phyloP scores from a whole-genome alignment of 352 stramenopile species.

The Plasmopara viticola region DNA sequence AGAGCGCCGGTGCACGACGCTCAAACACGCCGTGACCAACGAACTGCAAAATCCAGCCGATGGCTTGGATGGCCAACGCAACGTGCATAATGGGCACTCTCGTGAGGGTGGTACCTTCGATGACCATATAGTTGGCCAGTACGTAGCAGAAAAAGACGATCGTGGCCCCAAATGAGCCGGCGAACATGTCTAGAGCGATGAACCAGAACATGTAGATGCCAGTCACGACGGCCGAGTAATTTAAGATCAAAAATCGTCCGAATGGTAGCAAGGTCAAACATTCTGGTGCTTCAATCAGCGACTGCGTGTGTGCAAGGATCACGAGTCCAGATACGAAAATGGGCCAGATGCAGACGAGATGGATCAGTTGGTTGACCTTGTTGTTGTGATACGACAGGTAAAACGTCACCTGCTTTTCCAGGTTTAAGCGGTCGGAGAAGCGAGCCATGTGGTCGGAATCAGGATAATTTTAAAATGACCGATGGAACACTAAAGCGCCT shows the following conservation, averaged over 20 bases:
- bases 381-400: slow-evolving; percentile 86
- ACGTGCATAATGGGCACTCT: slow-evolving; percentile 54
- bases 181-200: slow-evolving; percentile 55
- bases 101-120: slow-evolving; percentile 24
- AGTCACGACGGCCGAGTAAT: slow-evolving; percentile 52
- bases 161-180: slow-evolving; percentile 48
- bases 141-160: slow-evolving; percentile 50
- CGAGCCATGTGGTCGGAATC: slow-evolving; percentile 19
- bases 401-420: slow-evolving; percentile 84
- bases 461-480: slow-evolving; percentile 1
- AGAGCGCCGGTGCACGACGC: slow-evolving; percentile 73
- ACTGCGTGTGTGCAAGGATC: slow-evolving; percentile 48
- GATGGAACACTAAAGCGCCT: background rate
- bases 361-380: slow-evolving; percentile 77
- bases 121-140: slow-evolving; percentile 58
- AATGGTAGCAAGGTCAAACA: slow-evolving; percentile 31
- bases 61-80: slow-evolving; percentile 47
- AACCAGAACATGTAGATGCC: slow-evolving; percentile 81
- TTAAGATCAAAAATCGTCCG: slow-evolving; percentile 52
- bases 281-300: slow-evolving; percentile 25
- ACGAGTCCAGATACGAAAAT: slow-evolving; percentile 78
- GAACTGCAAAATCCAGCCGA: slow-evolving; percentile 71
- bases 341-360: slow-evolving; percentile 83
- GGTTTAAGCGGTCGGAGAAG: slow-evolving; percentile 59
- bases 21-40: slow-evolving; percentile 85